phyloP scores from a whole-genome alignment of 148 eudicot genomes.

The Linanthus parryae region DNA sequence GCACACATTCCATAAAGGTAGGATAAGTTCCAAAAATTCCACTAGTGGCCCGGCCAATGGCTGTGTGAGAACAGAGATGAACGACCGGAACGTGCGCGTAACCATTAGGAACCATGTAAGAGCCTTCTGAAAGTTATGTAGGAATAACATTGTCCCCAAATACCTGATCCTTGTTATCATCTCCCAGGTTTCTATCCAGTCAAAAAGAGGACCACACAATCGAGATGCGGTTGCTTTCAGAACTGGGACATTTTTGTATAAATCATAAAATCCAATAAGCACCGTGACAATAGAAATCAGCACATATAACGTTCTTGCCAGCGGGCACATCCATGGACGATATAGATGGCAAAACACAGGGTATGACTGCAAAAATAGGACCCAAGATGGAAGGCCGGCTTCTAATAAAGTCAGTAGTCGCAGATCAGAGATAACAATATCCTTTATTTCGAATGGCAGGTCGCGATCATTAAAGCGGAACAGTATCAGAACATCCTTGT shows the following conservation, averaged over 20 bases:
- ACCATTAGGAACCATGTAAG: slow-evolving; percentile 69
- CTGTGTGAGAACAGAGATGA: slow-evolving; percentile 61
- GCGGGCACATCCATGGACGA: slow-evolving; percentile 99
- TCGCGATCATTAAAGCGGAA: slow-evolving; percentile 77
- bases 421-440: slow-evolving; percentile 66
- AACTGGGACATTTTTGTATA: slow-evolving; percentile 95
- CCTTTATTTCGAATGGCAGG: slow-evolving; percentile 71
- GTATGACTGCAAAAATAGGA: slow-evolving; percentile 91
- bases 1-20: slow-evolving; percentile 58
- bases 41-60: slow-evolving; percentile 71
- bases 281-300: slow-evolving; percentile 72
- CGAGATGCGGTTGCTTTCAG: slow-evolving; percentile 89
- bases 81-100: slow-evolving; percentile 58
- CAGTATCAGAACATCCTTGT: slow-evolving; percentile 70
- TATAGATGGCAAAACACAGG: slow-evolving; percentile 81
- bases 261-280: slow-evolving; percentile 88
- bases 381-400: slow-evolving; percentile 99
- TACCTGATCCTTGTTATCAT: slow-evolving; percentile 89
- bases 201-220: slow-evolving; percentile 85
- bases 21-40: slow-evolving; percentile 37
- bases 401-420: slow-evolving; percentile 84
- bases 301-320: slow-evolving; percentile 79
- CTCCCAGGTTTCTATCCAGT: slow-evolving; percentile 98
- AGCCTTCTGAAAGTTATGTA: slow-evolving; percentile 88
- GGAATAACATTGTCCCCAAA: slow-evolving; percentile 92